These are phyloP conservation scores for Paecilomyces niveus DNA, from an alignment of 2,329 filamentous ascomycete species.

Conservation along the genomic window DNA sequence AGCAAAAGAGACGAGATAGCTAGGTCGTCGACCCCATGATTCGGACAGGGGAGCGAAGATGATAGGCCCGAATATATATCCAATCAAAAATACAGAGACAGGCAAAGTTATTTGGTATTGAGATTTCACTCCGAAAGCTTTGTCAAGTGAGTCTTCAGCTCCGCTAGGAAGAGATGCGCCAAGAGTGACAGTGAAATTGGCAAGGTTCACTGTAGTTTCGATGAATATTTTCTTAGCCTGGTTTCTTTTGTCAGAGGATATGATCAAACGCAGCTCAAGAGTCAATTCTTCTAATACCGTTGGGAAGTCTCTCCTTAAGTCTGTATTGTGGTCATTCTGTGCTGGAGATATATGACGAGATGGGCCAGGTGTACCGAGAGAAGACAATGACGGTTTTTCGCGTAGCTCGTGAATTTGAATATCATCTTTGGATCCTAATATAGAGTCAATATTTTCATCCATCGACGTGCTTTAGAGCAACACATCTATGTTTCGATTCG, in stretches of 20 bases:
- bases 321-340: neutral
- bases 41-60: conserved; percentile 29
- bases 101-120: conserved; percentile 14
- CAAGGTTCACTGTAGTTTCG: neutral
- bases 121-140: conserved; percentile 5
- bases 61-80: conserved; percentile 23
- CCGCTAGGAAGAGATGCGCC: conserved; percentile 18
- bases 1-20: conserved; percentile 41
- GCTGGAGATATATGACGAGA: neutral
- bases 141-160: conserved; percentile 7
- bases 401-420: neutral
- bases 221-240: conserved; percentile 1
- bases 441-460: neutral
- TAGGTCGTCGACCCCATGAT: conserved; percentile 20
- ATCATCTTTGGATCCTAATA: neutral
- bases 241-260: neutral
- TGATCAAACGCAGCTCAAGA: neutral
- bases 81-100: conserved; percentile 16
- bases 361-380: neutral
- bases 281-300: neutral
- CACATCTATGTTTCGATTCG: neutral
- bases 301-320: neutral
- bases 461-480: neutral
- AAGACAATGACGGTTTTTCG: neutral
- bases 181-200: conserved; percentile 15